A percentile compares a stretch with the other conserved stretches of the same genome.
These are phyloP conservation scores for Aspergillus sp. DNA, from an alignment of 2,329 filamentous ascomycete genomes.

Conservation along the genomic window DNA sequence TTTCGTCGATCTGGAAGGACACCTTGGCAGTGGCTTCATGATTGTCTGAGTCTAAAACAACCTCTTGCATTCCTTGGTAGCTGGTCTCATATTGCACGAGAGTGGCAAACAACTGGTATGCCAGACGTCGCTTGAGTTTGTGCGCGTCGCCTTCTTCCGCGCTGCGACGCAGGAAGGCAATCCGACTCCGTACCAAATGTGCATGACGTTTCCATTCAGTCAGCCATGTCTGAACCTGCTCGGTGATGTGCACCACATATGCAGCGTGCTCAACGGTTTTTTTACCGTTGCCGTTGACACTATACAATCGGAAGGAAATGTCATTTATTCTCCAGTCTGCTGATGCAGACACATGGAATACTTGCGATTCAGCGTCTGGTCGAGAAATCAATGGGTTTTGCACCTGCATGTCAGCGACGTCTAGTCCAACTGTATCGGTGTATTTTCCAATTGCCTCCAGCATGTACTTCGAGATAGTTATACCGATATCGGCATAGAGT, in stretches of 20 bases:
- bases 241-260: constrained; percentile 1
- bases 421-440: constrained; percentile 58
- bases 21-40: constrained; percentile 58
- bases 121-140: constrained; percentile 72
- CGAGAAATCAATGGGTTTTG: constrained; percentile 64
- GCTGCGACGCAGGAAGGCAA: constrained; percentile 59
- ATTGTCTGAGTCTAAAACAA: constrained; percentile 57
- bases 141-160: constrained; percentile 67
- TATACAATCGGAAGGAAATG: constrained; percentile 9
- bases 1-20: constrained; percentile 57
- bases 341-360: constrained; percentile 11
- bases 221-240: constrained; percentile 1
- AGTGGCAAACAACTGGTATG: constrained; percentile 71
- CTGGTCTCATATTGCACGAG: constrained; percentile 58
- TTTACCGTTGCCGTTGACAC: constrained; percentile 4
- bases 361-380: not conserved
- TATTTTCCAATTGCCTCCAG: constrained; percentile 52
- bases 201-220: constrained; percentile 58
- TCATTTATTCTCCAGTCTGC: constrained; percentile 4
- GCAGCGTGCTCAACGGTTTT: constrained; percentile 9
- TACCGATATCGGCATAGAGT: constrained; percentile 64
- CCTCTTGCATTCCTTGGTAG: constrained; percentile 60
- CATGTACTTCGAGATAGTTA: constrained; percentile 67
- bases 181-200: constrained; percentile 67
- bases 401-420: constrained; percentile 68